These are phyloP conservation scores for Collybiopsis luxurians DNA, from an alignment of 768 basidiomycete species.

Conservation along the genomic window DNA sequence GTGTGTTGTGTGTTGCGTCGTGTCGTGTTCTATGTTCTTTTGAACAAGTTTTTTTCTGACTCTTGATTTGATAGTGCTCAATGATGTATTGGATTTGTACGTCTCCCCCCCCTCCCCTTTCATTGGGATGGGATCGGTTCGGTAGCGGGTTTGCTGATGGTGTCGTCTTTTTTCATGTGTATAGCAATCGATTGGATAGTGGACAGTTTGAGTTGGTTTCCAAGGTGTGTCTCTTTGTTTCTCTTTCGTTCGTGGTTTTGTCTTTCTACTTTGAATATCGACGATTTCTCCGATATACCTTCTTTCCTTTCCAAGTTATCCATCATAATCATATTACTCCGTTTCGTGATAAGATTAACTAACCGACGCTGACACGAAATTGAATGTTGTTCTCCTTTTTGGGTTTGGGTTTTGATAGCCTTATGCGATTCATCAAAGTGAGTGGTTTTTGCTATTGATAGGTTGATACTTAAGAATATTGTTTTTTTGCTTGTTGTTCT, in stretches of 20 bases:
- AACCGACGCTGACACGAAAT: too few species aligned
- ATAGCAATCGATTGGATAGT: conserved; percentile 66
- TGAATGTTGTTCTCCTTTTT: not conserved
- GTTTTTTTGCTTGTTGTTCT: too few species aligned
- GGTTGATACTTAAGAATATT: not conserved
- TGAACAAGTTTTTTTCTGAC: not conserved
- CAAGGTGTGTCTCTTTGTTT: conserved; percentile 21
- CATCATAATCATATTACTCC: too few species aligned
- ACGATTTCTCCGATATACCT: too few species aligned
- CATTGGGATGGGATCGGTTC: too few species aligned
- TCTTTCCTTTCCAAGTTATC: too few species aligned
- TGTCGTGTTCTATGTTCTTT: not conserved
- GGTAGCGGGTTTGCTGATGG: too few species aligned
- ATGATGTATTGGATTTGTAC: conserved; percentile 63
- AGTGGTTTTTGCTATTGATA: not conserved
- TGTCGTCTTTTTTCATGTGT: not conserved
- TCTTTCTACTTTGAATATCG: too few species aligned
- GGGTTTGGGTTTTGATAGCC: conserved; percentile 29
- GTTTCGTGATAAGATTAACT: too few species aligned
- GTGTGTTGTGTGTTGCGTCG: conserved; percentile 21
- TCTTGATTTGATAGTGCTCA: conserved; percentile 39
- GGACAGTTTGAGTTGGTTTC: conserved; percentile 60
- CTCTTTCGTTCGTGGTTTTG: not conserved
- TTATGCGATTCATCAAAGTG: conserved; percentile 55
- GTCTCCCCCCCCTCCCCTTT: not conserved